Evolutionary conservation across 2,329 filamentous ascomycete genomes (phyloP).

Genomic region (Cercospora nicotianae): DNA sequence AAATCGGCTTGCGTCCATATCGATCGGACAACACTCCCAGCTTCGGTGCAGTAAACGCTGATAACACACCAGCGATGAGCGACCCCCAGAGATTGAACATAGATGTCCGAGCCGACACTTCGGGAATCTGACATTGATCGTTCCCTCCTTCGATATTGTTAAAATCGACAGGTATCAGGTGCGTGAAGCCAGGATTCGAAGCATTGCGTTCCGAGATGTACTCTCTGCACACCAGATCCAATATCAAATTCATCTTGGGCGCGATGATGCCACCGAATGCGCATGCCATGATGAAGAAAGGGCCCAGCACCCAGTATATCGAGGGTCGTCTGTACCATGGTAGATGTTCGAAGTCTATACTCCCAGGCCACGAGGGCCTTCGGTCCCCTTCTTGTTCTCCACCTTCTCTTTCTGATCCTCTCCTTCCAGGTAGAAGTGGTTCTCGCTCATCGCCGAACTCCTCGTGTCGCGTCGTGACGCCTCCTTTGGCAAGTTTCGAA

Average conservation of each 20-base stretch:
- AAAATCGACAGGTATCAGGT: constrained; percentile 63
- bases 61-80: constrained; percentile 72
- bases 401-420: constrained; percentile 13
- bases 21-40: constrained; percentile 84
- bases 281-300: constrained; percentile 77
- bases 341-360: constrained; percentile 58
- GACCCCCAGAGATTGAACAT: constrained; percentile 76
- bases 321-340: constrained; percentile 66
- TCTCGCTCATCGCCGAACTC: constrained; percentile 28
- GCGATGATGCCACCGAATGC: constrained; percentile 85
- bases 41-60: constrained; percentile 78
- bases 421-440: constrained; percentile 27
- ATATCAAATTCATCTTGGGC: constrained; percentile 82
- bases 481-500: constrained; percentile 30
- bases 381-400: constrained; percentile 28
- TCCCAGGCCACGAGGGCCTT: constrained; percentile 28
- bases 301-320: constrained; percentile 78
- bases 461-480: constrained; percentile 24
- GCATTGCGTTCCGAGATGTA: constrained; percentile 70
- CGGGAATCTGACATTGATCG: constrained; percentile 74
- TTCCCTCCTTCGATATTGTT: constrained; percentile 61
- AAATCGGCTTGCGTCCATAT: constrained; percentile 73
- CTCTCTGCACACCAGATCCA: constrained; percentile 77
- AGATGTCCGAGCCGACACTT: constrained; percentile 74
- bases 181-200: constrained; percentile 54